Evolutionary conservation across 179 eudicot genomes (phyloP).

Genomic region (Beta lomatogona): DNA sequence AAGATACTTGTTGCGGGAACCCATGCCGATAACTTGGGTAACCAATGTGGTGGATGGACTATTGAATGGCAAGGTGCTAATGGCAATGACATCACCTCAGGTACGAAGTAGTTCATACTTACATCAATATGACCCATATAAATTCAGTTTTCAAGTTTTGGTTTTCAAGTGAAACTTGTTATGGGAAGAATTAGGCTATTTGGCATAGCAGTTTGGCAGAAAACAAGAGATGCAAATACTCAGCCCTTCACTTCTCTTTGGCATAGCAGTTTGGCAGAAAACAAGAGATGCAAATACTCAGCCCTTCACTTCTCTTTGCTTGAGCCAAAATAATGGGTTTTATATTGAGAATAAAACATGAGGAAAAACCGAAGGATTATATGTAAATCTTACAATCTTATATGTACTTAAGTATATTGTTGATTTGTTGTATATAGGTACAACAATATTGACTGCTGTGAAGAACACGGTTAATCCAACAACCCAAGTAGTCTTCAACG

Average conservation of each 20-base stretch:
- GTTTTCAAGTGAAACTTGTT: background rate
- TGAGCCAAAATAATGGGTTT: background rate
- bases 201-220: no score
- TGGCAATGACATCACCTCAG: constrained; percentile 66
- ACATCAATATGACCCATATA: background rate
- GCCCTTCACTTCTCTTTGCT: background rate
- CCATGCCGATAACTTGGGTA: constrained; percentile 85
- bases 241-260: no score
- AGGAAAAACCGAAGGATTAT: no score
- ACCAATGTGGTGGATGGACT: constrained; percentile 98
- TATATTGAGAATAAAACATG: no score
- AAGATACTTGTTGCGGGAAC: constrained; percentile 84
- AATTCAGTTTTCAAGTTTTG: background rate
- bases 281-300: no score
- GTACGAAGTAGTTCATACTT: constrained; percentile 14
- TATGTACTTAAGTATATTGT: no score
- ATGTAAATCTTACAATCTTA: no score
- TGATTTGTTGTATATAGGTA: constrained; percentile 22
- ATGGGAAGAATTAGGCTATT: no score
- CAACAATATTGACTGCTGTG: constrained; percentile 41
- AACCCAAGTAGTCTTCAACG: constrained; percentile 31
- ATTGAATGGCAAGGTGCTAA: constrained; percentile 86
- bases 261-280: no score
- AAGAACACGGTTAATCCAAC: constrained; percentile 37
- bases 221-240: no score